Percentiles rank a stretch among this genome's conserved stretches.
Conservation (phyloP, 768 basidiomycete genomes). For the Lactifluus hygrophoroides region DNA sequence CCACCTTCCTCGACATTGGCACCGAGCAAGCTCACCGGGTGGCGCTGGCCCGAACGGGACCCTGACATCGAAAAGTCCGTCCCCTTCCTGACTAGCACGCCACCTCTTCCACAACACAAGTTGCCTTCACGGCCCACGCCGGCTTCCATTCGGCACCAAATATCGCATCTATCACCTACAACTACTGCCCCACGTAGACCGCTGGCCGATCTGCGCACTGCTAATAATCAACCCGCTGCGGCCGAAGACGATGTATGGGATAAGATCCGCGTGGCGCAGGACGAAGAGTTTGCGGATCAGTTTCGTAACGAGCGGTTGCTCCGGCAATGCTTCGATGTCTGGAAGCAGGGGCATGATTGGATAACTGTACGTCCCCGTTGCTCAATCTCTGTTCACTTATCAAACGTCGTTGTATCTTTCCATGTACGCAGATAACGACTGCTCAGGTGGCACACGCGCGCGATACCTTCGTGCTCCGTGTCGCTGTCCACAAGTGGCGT, state of each 20-base stretch:
- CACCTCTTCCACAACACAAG: constrained; percentile 4
- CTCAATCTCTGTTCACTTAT: not conserved
- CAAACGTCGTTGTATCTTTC: no score
- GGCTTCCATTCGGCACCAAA: constrained; percentile 1
- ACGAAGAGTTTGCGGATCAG: constrained; percentile 62
- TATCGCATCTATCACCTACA: not conserved
- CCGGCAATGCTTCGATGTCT: constrained; percentile 67
- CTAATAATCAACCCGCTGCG: constrained; percentile 39
- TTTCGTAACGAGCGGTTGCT: constrained; percentile 56
- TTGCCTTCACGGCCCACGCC: constrained; percentile 3
- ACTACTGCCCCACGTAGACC: constrained; percentile 4
- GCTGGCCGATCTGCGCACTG: constrained; percentile 26
- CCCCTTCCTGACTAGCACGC: constrained; percentile 19
- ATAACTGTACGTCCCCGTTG: constrained; percentile 46
- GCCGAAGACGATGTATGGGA: constrained; percentile 75
- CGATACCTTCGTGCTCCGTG: constrained; percentile 52
- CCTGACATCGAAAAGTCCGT: constrained; percentile 14
- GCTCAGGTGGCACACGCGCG: constrained; percentile 62
- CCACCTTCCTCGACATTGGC: constrained; percentile 7
- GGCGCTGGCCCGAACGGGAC: constrained; percentile 9
- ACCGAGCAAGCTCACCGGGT: not conserved
- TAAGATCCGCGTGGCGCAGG: constrained; percentile 59
- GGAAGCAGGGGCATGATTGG: constrained; percentile 66
- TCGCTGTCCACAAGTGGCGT: constrained; percentile 56
- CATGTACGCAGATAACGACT: constrained; percentile 49